phyloP scores from a whole-genome alignment of 2,329 filamentous ascomycete genomes.

The Huntiella decipiens region DNA sequence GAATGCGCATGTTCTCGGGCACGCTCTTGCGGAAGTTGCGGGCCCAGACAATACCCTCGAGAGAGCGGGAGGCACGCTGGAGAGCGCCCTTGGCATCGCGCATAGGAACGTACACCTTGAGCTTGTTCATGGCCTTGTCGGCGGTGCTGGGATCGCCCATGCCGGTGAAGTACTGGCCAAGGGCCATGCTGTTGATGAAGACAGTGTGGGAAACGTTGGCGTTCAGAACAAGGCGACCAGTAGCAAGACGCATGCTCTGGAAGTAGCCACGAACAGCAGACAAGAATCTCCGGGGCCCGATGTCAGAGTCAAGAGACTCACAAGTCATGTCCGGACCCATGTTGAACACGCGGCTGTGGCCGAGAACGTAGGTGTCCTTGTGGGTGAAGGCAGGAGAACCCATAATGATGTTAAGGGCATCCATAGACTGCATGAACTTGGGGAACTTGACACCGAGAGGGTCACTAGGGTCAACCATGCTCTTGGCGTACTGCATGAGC shows the following conservation, averaged over 20 bases:
- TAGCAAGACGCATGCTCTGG: slow-evolving; percentile 33
- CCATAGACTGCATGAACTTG: slow-evolving; percentile 28
- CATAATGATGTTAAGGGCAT: slow-evolving; percentile 33
- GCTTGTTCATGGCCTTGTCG: slow-evolving; percentile 25
- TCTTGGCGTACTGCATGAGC: slow-evolving; percentile 26
- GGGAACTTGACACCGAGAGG: slow-evolving; percentile 21
- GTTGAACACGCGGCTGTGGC: slow-evolving; percentile 31
- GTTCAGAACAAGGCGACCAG: slow-evolving; percentile 34
- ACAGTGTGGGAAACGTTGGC: slow-evolving; percentile 34
- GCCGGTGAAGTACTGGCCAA: slow-evolving; percentile 1
- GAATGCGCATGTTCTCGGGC: slow-evolving; percentile 1
- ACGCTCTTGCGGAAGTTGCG: not conserved
- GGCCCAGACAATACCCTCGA: slow-evolving; percentile 4
- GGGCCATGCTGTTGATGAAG: slow-evolving; percentile 20
- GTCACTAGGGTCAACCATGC: slow-evolving; percentile 22
- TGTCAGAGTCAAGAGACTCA: slow-evolving; percentile 11
- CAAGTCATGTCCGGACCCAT: not conserved
- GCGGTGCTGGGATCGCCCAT: slow-evolving; percentile 23
- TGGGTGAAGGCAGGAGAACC: slow-evolving; percentile 24
- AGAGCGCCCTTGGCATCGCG: slow-evolving; percentile 1
- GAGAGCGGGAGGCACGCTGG: not conserved
- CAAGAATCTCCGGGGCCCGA: slow-evolving; percentile 15
- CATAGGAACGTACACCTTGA: slow-evolving; percentile 8
- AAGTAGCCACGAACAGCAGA: slow-evolving; percentile 32
- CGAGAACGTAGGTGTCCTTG: slow-evolving; percentile 22